Percentiles rank a stretch among this genome's conserved stretches.
Conservation (phyloP, 768 basidiomycete genomes). For the Lentinula lateritia region DNA sequence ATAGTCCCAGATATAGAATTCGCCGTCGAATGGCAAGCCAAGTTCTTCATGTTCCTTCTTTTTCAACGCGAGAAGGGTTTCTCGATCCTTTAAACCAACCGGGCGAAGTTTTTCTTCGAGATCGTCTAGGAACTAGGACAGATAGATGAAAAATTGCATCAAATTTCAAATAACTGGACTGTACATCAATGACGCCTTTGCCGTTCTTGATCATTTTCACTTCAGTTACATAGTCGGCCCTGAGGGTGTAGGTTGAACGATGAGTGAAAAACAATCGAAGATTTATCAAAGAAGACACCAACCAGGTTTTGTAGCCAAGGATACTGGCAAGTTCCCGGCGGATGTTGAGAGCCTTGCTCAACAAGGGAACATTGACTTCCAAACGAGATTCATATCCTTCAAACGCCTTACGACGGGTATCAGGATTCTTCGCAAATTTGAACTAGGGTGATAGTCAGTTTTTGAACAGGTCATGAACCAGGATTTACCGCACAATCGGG, state of each 20-base stretch:
- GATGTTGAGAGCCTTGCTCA: conserved; percentile 62
- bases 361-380: conserved; percentile 61
- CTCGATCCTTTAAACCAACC: conserved; percentile 62
- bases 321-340: conserved; percentile 65
- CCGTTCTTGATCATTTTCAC: conserved; percentile 81
- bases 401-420: conserved; percentile 60
- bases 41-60: conserved; percentile 61
- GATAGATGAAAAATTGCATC: neutral
- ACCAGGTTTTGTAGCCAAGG: conserved; percentile 72
- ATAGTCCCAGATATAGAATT: conserved; percentile 85
- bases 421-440: conserved; percentile 70
- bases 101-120: conserved; percentile 71
- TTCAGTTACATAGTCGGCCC: conserved; percentile 81
- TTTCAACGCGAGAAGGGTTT: conserved; percentile 67
- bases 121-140: conserved; percentile 65
- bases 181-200: conserved; percentile 51
- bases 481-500: conserved; percentile 49
- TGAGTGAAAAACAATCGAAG: neutral
- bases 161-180: conserved; percentile 8
- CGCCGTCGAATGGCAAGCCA: conserved; percentile 59
- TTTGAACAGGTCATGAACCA: neutral
- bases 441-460: conserved; percentile 37
- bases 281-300: neutral
- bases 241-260: conserved; percentile 8
- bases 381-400: conserved; percentile 69